phyloP scores from a whole-genome alignment of 169 alveolate species.

The Ichthyophthirius multifiliis region DNA sequence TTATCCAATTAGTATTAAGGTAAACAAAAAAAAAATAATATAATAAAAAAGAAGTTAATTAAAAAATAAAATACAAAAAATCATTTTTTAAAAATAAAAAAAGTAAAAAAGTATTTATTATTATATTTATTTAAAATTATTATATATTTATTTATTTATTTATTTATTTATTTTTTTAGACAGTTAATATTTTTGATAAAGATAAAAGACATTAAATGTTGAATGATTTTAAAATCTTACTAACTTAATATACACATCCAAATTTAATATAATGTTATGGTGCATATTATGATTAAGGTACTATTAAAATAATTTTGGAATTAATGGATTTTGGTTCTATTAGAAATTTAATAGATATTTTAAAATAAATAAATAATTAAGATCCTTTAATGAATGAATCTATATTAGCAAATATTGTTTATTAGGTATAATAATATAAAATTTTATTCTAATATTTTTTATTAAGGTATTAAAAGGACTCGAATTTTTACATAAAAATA shows the following conservation, averaged over 20 bases:
- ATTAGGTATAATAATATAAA: slow-evolving; percentile 6
- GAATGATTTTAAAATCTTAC: slow-evolving; percentile 72
- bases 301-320: slow-evolving; percentile 82
- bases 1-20: slow-evolving; percentile 22
- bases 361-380: slow-evolving; percentile 25
- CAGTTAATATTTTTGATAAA: slow-evolving; percentile 75
- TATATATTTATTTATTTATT: neutral
- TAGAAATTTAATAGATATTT: slow-evolving; percentile 57
- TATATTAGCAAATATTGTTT: slow-evolving; percentile 47
- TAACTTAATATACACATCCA: slow-evolving; percentile 61
- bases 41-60: neutral
- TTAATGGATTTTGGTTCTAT: slow-evolving; percentile 88
- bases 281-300: slow-evolving; percentile 86
- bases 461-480: slow-evolving; percentile 71
- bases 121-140: no score
- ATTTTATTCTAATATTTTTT: neutral
- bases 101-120: no score
- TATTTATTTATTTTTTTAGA: slow-evolving; percentile 10
- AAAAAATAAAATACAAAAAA: neutral
- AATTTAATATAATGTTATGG: slow-evolving; percentile 83
- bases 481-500: slow-evolving; percentile 67
- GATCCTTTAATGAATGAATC: slow-evolving; percentile 70
- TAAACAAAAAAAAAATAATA: neutral
- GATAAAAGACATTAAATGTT: slow-evolving; percentile 76
- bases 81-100: neutral